Base-by-base conservation (phyloP, 2,329 filamentous ascomycete genomes). In the Penicillium paneum region DNA sequence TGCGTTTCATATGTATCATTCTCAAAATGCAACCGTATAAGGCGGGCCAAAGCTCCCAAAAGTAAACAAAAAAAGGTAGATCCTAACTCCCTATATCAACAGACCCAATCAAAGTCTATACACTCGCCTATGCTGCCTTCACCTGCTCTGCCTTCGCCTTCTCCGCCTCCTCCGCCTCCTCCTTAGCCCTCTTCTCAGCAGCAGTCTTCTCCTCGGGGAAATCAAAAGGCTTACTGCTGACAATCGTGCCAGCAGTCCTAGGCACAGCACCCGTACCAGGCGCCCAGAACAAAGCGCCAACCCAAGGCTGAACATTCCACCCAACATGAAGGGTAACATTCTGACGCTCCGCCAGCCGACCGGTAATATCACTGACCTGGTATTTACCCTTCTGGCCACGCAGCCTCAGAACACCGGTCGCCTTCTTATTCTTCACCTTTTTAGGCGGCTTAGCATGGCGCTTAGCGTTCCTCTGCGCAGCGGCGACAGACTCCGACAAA, bases 301-400 rank as follows among this genome's bases (percentile, higher is more conserved):
- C 91, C 90, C 93, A 97, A 31, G 94, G 94, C 79, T 99, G 94
- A 56, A 97, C 89, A 76, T 97, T 97, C 85, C 96, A 99, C 69
- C 94, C 88, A 49, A 97, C 78, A 66, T 87, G 85, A 59, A 99
- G 78, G 29, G 84, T 86, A 53, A 93, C 90, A 70, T 94, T 86
- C 47, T 82, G 78, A 45, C 85, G 80, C 67, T 88, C 82, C 42
- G 90, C 89, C 62, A 97, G 81, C 72, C 86, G 86, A 57, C 92
- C 89, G 11, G 82, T 83, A 11, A 93, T 89, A 72, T 97, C 91
- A 5, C 92, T 96, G 75, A 99, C 94, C 71, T 96, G 91, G 79
- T 99, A 99, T 76, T 99, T 99, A 3, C 92, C 89, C 69, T 87
- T 88, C 73, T 96, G 90, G 73, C 92, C 92, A 69, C 86, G 85